phyloP scores from a whole-genome alignment of 495 filamentous ascomycete genomes.

The Neurospora discreta region DNA sequence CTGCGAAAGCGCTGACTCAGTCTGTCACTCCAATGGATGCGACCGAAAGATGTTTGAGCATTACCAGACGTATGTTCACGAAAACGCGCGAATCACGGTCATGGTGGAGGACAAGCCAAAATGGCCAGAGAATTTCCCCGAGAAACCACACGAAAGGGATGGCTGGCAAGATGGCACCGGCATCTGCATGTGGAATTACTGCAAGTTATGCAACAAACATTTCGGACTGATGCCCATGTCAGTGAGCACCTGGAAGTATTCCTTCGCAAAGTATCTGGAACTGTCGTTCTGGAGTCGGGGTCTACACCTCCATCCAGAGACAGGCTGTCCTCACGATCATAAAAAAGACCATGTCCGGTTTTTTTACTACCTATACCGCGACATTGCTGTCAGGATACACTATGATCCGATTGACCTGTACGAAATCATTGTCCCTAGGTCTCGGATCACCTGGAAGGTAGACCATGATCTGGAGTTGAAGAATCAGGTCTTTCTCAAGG shows the following conservation, averaged over 20 bases:
- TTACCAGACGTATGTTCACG: conserved; percentile 94
- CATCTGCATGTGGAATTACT: conserved; percentile 96
- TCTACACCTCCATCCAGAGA: conserved; percentile 62
- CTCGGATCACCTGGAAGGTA: conserved; percentile 91
- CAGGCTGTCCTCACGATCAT: conserved; percentile 81
- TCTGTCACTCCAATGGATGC: conserved; percentile 76
- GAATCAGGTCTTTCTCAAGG: conserved; percentile 76
- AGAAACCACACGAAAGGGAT: conserved; percentile 28
- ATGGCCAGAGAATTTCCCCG: conserved; percentile 33
- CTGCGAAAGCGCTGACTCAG: conserved; percentile 58
- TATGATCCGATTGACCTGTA: conserved; percentile 85
- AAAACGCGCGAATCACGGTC: conserved; percentile 83
- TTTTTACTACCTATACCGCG: conserved; percentile 71
- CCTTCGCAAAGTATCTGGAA: conserved; percentile 95
- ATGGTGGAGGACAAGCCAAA: conserved; percentile 60
- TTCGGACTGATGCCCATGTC: conserved; percentile 91
- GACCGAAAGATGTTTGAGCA: conserved; percentile 86
- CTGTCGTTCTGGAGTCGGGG: conserved; percentile 90
- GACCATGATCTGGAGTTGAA: conserved; percentile 83
- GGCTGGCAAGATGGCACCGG: conserved; percentile 33
- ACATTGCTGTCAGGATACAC: conserved; percentile 69
- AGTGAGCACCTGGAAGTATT: conserved; percentile 94
- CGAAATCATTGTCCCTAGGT: conserved; percentile 89
- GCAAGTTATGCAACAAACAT: conserved; percentile 81
- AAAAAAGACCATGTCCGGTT: conserved; percentile 85